Conservation (phyloP, 495 filamentous ascomycete species). For the Penicilliopsis zonata region DNA sequence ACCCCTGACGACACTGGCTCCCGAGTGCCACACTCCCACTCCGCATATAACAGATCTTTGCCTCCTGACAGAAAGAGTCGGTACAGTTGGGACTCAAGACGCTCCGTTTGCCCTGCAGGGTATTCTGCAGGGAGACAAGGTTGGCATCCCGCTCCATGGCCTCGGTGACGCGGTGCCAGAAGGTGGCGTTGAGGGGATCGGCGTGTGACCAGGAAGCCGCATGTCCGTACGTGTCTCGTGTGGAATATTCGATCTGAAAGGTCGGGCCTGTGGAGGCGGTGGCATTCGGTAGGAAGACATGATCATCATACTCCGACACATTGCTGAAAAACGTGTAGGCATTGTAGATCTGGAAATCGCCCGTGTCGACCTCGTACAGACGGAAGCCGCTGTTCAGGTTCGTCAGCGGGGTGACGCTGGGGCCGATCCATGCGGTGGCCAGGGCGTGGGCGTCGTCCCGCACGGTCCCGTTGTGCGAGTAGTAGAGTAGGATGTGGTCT, state of each 20-base stretch:
- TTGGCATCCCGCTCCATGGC: conserved; percentile 41
- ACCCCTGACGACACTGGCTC: conserved; percentile 37
- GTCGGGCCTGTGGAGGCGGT: conserved; percentile 20
- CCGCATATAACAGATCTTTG: conserved; percentile 51
- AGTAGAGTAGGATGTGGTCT: conserved; percentile 41
- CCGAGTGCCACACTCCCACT: conserved; percentile 42
- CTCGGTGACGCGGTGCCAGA: conserved; percentile 47
- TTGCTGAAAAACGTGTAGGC: conserved; percentile 41
- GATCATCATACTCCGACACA: conserved; percentile 33
- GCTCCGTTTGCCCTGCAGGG: conserved; percentile 40
- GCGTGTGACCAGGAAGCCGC: conserved; percentile 30
- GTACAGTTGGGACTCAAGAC: conserved; percentile 39
- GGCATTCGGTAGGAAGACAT: too few relatives aligned
- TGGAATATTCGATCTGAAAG: conserved; percentile 43
- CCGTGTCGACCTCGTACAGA: conserved; percentile 42
- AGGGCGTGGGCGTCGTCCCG: conserved; percentile 27
- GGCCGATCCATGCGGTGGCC: conserved; percentile 35
- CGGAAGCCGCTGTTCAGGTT: conserved; percentile 45
- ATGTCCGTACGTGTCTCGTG: conserved; percentile 37
- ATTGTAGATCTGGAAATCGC: conserved; percentile 39
- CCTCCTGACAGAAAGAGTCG: conserved; percentile 32
- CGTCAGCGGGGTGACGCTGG: conserved; percentile 40
- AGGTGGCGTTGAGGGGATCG: conserved; percentile 43
- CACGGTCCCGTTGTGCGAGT: conserved; percentile 35
- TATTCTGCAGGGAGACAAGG: conserved; percentile 38